phyloP scores from a whole-genome alignment of 495 filamentous ascomycete genomes.

The Saxophila tyrrhenica region DNA sequence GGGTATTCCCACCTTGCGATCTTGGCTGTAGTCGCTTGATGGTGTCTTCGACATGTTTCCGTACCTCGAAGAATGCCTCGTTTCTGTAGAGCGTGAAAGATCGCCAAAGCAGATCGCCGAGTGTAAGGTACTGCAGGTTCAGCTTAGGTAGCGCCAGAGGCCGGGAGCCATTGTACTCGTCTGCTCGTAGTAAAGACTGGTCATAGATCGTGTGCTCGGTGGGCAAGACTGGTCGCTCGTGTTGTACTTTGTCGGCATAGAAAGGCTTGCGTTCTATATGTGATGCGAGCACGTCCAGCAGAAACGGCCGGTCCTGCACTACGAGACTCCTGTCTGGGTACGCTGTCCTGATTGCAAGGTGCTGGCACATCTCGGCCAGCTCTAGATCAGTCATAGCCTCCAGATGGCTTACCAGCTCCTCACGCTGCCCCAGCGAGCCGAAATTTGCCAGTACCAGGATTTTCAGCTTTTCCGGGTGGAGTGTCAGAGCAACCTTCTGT shows the following conservation, averaged over 20 bases:
- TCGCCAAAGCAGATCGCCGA: constrained; percentile 92
- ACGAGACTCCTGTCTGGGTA: constrained; percentile 66
- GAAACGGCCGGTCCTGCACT: constrained; percentile 51
- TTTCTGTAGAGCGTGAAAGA: constrained; percentile 79
- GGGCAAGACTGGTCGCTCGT: constrained; percentile 58
- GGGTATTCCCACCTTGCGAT: constrained; percentile 42
- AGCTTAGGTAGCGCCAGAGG: constrained; percentile 89
- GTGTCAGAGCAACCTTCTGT: constrained; percentile 68
- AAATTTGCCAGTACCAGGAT: constrained; percentile 89
- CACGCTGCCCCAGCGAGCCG: constrained; percentile 66
- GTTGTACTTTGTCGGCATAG: constrained; percentile 67
- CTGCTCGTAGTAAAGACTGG: constrained; percentile 66
- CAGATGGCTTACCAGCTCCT: constrained; percentile 69
- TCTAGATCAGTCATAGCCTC: constrained; percentile 61
- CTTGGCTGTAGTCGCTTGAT: constrained; percentile 71
- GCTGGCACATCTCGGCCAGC: constrained; percentile 51
- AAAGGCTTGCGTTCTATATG: constrained; percentile 65
- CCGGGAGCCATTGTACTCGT: constrained; percentile 77
- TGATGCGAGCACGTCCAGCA: constrained; percentile 66
- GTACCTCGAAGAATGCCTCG: constrained; percentile 89
- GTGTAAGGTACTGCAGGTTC: constrained; percentile 88
- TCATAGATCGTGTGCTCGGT: constrained; percentile 81
- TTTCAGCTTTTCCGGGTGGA: constrained; percentile 82
- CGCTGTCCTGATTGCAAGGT: constrained; percentile 63
- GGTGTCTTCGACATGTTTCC: constrained; percentile 75